Base-by-base conservation (phyloP, 2,329 filamentous ascomycete species). In the Cladosporium velox region DNA sequence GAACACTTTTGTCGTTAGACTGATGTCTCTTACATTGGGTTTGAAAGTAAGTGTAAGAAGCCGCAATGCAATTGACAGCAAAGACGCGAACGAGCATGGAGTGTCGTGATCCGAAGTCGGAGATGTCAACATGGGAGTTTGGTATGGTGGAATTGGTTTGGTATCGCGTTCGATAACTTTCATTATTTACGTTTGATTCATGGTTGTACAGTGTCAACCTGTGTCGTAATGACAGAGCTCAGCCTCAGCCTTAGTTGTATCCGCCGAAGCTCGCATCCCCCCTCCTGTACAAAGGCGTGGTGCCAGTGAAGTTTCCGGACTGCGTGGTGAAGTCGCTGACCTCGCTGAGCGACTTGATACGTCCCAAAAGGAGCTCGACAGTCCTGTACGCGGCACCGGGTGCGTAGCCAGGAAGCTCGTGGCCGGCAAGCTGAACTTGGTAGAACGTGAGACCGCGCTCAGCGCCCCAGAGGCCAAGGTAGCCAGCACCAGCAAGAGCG, bases 361-460 rank as follows among this genome's bases (percentile, higher is more conserved):
- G 70, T 0, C 81, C 80, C 6, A 82, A 71, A 59, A 83, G 68
- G 34, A 80, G 73, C 72, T 83, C 79, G 38, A 83, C 51, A 69
- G 78, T 77, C 21, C 80, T 70, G 67, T 80, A 81, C 0, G 75
- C 79, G 8, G 79, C 78, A 24, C 79, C 78, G 21, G 80, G 78
- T 1, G 80, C 76, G 67, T 80, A 82, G 0, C 79, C 78, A 0
- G 81, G 81, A 18, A 82, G 66, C 69, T 81, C 78, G 64, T 82
- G 80, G 0, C 80, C 80, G 1, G 79, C 77, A 11, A 80, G 71
- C 55, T 76, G 76, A 10, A 78, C 76, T 51, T 77, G 77, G 70
- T 81, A 81, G 67, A 82, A 84, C 0, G 79, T 82, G 64, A 84
- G 67, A 0, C 81, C 81, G 32, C 82, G 77, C 75, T 83, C 81